Evolutionary conservation across 129 eudicot species (phyloP), one percentile per base, ranked within the genome.

Genomic region (Dittrichia graveolens): DNA sequence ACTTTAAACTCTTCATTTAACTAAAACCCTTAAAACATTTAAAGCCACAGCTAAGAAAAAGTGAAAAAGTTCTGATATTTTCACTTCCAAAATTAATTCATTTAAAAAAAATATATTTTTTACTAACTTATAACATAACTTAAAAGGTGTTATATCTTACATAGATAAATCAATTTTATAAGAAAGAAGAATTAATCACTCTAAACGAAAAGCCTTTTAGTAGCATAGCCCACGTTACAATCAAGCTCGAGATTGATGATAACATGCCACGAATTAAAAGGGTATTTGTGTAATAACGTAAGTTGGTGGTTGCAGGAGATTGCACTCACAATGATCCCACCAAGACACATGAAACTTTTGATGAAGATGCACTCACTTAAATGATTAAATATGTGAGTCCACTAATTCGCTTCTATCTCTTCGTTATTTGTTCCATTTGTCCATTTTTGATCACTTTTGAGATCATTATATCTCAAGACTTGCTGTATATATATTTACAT

Each of bases 221-320:
- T 46, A 67, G n/a, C 44, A 67, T 41, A 68, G 61, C 75, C 43
- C 50, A 44, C 74, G 3, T 57, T 67, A 52, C 65, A 52, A 76
- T 57, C 4, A 67, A 76, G 16, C 71, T 60, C 8, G 42, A 69
- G 15, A 61, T 69, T 59, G 47, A 24, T 57, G 38, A 60, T 48
- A 53, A 61, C 58, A 61, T 60, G 10, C 61, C 71, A 65, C 56
- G 59, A 50, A 60, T 50, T 38, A 52, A 41, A 77, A 48, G 75
- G 57, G n/a, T 61, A 48, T 60, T 8, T 60, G 69, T 8, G 41
- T 69, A 53, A 48, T 78, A 61, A 67, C 24, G 8, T 57, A 15
- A 77, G 24, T 35, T 69, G 69, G 65, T 70, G 59, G 77, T 78
- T 70, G 82, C 77, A 78, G 72, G 77, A 70, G 68, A 78, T 61